Evolutionary conservation across 768 basidiomycete species (phyloP), one percentile per base, ranked within the genome.

Genomic region (Porphyrellus cyaneotinctus): DNA sequence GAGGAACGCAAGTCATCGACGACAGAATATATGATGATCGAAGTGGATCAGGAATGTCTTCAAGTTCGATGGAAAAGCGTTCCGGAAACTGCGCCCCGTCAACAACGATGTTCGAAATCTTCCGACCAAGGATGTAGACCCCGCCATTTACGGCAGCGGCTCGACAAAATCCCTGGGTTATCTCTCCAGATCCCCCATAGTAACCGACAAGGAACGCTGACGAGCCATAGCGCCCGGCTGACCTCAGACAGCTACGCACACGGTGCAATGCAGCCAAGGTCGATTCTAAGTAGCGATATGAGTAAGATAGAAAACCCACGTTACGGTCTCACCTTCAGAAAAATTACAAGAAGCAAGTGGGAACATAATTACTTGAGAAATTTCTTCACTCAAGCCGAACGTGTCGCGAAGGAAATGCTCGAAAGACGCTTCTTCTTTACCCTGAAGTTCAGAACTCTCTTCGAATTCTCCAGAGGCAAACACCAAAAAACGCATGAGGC

Each of bases 201-300:
- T 97, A 92, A 0, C 92, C 92, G n/a, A 98, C 77, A 15, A 98
- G 80, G 72, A 93, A 97, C 2, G 94, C 84, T 0, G 84, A 84
- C n/a, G 70, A 78, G 68, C 95, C 95, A 63, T 97, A 97, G 28
- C 91, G 78, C 3, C 95, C 94, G 17, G 83, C 71, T 0, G 93
- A 91, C 43, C 77, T 83, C 14, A 97, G 75, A 64, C 89, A 93
- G 22, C 75, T 71, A 8, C 84, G 81, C 12, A 94, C 71, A 8
- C 94, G 84, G n/a, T 69, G 67, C 9, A 98, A 70, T 2, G 88
- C 81, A 2, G 79, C 76, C 9, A 82, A 63, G 2, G 88, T 84
- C 2, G 78, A 71, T 45, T 97, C 95, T 92, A 61, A 14, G 37
- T 28, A 30, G 3, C 23, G 4, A 26, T 6, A 32, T 64, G 47